Evolutionary conservation across 495 filamentous ascomycete genomes (phyloP), one percentile per base, ranked within the genome.

Genomic region (Aspergillus indologenus): DNA sequence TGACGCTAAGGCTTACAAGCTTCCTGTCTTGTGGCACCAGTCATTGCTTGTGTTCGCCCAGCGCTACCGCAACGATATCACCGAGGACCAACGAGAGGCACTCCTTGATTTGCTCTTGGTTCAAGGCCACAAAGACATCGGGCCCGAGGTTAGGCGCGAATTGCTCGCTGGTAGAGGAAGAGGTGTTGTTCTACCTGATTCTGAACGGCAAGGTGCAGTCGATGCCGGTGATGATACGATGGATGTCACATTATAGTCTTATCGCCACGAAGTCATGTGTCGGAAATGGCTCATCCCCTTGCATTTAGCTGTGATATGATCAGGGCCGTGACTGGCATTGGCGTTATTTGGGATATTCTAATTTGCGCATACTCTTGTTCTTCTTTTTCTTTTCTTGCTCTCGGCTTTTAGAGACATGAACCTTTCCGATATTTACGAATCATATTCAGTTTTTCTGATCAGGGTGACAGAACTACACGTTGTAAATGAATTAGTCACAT

Each of bases 1-100:
- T 1, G 66, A 68, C 18, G 68, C 73, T 22, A 73, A 81, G 59
- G 77, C 76, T 7, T 77, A 79, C 45, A 87, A 83, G 69, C 71
- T 96, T 43, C 91, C 92, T 0, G 89, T 96, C 5, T 81, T 96
- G 45, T 96, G 92, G 90, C 92, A 96, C 74, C 90, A 95, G 74
- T 84, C 85, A 65, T 76, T 98, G 40, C 70, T 98, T 56, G 88
- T 90, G 1, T 98, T 98, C 73, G 92, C 93, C 34, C 89, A 97
- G 76, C 80, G 93, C 56, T 98, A 98, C 68, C 84, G 89, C 61
- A 96, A 97, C 66, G 90, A 93, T 71, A 89, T 93, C 71, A 92
- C 90, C 20, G 91, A 96, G 70, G 91, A 96, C 62, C 91, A 96
- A 79, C 79, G 94, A 63, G 94, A 98, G 68, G 91, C 91, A 3